phyloP scores from a whole-genome alignment of 768 basidiomycete species.

The Lenzites betulinus region DNA sequence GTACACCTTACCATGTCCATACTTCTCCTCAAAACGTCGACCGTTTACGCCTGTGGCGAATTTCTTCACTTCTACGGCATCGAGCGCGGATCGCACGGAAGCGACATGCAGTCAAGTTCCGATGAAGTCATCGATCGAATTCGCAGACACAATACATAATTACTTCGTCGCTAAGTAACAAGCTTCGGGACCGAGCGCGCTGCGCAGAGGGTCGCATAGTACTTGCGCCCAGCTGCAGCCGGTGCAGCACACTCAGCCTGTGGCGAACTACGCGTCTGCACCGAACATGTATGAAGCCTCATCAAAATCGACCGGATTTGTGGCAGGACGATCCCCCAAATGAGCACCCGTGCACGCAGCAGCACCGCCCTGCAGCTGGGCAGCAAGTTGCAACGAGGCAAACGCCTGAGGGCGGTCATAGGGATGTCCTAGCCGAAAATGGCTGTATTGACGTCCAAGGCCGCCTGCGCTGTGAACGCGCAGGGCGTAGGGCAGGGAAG shows the following conservation, averaged over 20 bases:
- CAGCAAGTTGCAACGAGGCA: conserved; percentile 14
- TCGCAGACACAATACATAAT: conserved; percentile 12
- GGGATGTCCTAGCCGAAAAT: conserved; percentile 10
- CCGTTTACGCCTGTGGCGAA: conserved; percentile 17
- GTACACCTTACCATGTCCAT: conserved; percentile 22
- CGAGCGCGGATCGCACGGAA: background rate
- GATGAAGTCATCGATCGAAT: background rate
- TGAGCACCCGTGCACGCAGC: conserved; percentile 1
- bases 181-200: conserved; percentile 11
- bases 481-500: conserved; percentile 14
- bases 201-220: conserved; percentile 1
- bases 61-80: background rate
- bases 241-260: background rate
- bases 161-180: conserved; percentile 9
- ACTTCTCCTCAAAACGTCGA: conserved; percentile 14
- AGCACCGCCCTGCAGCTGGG: background rate
- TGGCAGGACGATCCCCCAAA: conserved; percentile 13
- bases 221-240: conserved; percentile 2
- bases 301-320: conserved; percentile 10
- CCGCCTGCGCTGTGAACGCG: background rate
- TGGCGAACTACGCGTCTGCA: background rate
- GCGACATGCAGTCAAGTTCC: background rate
- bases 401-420: conserved; percentile 9
- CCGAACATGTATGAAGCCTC: background rate
- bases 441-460: conserved; percentile 4